phyloP scores from a whole-genome alignment of 2,329 filamentous ascomycete genomes.

The Chrysoporthe austroafricana region DNA sequence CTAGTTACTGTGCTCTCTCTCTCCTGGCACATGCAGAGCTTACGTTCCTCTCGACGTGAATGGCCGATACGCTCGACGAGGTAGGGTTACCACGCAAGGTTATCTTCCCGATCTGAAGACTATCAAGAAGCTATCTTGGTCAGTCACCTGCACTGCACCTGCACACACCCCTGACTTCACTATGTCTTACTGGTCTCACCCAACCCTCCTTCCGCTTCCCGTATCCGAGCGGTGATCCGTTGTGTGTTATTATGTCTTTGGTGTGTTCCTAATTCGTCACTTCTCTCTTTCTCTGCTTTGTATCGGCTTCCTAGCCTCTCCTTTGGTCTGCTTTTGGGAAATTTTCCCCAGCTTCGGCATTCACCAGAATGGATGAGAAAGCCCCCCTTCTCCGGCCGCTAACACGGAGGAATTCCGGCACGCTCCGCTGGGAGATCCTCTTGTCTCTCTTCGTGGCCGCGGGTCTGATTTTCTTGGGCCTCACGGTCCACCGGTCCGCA shows the following conservation, averaged over 20 bases:
- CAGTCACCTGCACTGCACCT: conserved; percentile 15
- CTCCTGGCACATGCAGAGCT: not conserved
- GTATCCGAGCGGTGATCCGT: not conserved
- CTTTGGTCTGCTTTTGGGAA: not conserved
- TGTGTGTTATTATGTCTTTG: conserved; percentile 3
- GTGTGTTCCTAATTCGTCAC: not conserved
- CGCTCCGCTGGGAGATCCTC: conserved; percentile 18
- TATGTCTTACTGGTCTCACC: not conserved
- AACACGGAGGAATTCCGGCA: conserved; percentile 12
- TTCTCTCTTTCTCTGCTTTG: not conserved
- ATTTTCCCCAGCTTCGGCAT: not conserved
- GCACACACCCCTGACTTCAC: conserved; percentile 1
- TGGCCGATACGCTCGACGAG: conserved; percentile 2
- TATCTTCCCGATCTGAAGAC: conserved; percentile 24
- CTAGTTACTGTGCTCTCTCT: not conserved
- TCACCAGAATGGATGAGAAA: conserved; percentile 24
- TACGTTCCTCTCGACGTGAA: conserved; percentile 15
- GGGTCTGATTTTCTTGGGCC: conserved; percentile 14
- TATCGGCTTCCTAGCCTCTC: not conserved
- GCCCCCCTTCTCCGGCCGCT: conserved; percentile 21
- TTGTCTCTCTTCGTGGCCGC: conserved; percentile 15
- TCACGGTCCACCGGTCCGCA: conserved; percentile 21
- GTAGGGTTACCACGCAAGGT: conserved; percentile 10
- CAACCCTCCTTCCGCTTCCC: conserved; percentile 6
- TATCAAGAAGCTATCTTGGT: conserved; percentile 22